Percentiles rank a stretch among this genome's conserved stretches.
Evolutionary conservation across 345 rosid genomes (phyloP).

Genomic region (Brassica carinata): DNA sequence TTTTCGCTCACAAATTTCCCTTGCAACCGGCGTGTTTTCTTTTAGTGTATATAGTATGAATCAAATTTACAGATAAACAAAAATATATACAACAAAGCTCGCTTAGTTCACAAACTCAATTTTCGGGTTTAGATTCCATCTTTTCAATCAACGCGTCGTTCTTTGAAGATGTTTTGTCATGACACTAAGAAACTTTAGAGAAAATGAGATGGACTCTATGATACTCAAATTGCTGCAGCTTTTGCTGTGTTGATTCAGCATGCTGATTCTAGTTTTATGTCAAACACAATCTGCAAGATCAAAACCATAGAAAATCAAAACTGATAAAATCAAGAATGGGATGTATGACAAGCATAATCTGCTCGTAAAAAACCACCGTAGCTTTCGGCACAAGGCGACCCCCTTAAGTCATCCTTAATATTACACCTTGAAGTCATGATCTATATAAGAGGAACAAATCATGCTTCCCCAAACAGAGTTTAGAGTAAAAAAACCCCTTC

Average conservation of each 20-base stretch:
- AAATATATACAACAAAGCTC: too few species aligned
- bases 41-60: too few species aligned
- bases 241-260: too few species aligned
- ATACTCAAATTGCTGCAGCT: not conserved
- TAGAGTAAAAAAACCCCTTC: not conserved
- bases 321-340: not conserved
- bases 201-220: not conserved
- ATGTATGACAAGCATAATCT: not conserved
- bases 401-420: slow-evolving; percentile 57
- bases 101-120: too few species aligned
- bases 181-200: not conserved
- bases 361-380: not conserved
- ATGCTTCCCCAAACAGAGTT: not conserved
- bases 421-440: slow-evolving; percentile 77
- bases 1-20: too few species aligned
- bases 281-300: too few species aligned
- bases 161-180: not conserved
- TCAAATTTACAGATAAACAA: too few species aligned
- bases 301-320: too few species aligned
- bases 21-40: too few species aligned
- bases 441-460: slow-evolving; percentile 43
- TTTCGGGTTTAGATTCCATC: not conserved
- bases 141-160: not conserved
- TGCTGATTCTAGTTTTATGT: not conserved
- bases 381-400: not conserved